These are phyloP conservation scores for Geotrichum restrictum DNA, from an alignment of 1,139 yeast genomes.

Conservation along the genomic window DNA sequence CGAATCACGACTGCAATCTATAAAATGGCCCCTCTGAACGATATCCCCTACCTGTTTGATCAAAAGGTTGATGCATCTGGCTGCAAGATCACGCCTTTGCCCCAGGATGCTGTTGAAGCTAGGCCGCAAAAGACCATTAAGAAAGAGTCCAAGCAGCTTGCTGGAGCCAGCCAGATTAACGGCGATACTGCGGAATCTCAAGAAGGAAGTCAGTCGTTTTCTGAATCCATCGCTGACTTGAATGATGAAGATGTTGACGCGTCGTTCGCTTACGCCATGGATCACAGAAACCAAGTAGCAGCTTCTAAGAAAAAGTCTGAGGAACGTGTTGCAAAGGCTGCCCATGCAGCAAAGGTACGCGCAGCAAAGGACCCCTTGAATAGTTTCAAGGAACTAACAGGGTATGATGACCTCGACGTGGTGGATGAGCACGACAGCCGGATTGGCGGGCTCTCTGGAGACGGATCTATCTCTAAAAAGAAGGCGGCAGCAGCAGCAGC, in stretches of 20 bases:
- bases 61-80: conserved; percentile 49
- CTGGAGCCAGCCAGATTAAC: too few relatives aligned
- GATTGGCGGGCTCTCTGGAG: too few relatives aligned
- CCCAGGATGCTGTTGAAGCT: conserved; percentile 10
- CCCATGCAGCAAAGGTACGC: not conserved
- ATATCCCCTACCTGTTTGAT: conserved; percentile 45
- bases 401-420: not conserved
- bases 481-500: not conserved
- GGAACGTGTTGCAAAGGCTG: not conserved
- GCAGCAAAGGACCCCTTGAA: not conserved
- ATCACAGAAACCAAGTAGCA: too few relatives aligned
- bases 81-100: conserved; percentile 35
- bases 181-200: too few relatives aligned
- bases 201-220: too few relatives aligned
- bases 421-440: not conserved
- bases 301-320: not conserved
- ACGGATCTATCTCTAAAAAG: too few relatives aligned
- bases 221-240: too few relatives aligned
- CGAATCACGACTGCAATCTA: conserved; percentile 44
- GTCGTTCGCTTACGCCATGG: too few relatives aligned
- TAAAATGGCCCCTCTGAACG: conserved; percentile 36
- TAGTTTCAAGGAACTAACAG: not conserved
- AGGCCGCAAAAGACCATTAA: not conserved
- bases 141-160: not conserved
- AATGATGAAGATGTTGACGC: too few relatives aligned